Conservation (phyloP, 139 green algal genomes). For the Chlorella ohadii region DNA sequence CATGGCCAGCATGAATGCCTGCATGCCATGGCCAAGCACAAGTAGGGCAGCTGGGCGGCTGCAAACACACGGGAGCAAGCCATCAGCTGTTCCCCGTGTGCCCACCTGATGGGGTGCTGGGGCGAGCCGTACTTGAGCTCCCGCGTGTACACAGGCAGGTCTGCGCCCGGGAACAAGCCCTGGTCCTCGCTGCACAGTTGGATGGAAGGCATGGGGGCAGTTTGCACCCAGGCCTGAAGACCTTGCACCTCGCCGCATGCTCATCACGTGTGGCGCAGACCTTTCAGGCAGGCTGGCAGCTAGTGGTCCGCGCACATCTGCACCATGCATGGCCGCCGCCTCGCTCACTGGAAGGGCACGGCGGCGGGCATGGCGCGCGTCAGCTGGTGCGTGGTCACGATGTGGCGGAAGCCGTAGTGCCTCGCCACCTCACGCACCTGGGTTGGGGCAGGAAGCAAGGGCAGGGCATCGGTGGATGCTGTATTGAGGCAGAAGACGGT, state of each 20-base stretch:
- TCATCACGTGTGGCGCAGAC: too few relatives aligned
- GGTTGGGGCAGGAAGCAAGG: not conserved
- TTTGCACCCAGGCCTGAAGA: too few relatives aligned
- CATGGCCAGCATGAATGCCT: too few relatives aligned
- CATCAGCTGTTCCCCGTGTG: too few relatives aligned
- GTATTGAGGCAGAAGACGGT: too few relatives aligned
- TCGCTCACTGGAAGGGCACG: constrained; percentile 62
- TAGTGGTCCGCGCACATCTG: too few relatives aligned
- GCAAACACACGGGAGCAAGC: too few relatives aligned
- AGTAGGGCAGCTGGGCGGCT: too few relatives aligned
- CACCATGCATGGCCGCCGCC: too few relatives aligned
- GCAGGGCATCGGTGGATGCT: not conserved
- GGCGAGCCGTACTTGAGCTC: constrained; percentile 19
- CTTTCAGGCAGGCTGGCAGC: too few relatives aligned
- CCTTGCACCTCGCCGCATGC: not conserved
- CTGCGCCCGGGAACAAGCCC: not conserved
- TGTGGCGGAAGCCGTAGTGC: constrained; percentile 74
- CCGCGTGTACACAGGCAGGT: constrained; percentile 17
- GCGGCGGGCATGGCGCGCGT: constrained; percentile 50
- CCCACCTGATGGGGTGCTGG: constrained; percentile 17
- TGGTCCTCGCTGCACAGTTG: constrained; percentile 17
- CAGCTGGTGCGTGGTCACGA: constrained; percentile 64
- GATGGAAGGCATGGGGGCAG: too few relatives aligned
- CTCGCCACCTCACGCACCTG: constrained; percentile 58
- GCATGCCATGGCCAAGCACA: too few relatives aligned